These are phyloP conservation scores for Eimeria tenella DNA, from an alignment of 169 alveolate genomes.

Conservation along the genomic window DNA sequence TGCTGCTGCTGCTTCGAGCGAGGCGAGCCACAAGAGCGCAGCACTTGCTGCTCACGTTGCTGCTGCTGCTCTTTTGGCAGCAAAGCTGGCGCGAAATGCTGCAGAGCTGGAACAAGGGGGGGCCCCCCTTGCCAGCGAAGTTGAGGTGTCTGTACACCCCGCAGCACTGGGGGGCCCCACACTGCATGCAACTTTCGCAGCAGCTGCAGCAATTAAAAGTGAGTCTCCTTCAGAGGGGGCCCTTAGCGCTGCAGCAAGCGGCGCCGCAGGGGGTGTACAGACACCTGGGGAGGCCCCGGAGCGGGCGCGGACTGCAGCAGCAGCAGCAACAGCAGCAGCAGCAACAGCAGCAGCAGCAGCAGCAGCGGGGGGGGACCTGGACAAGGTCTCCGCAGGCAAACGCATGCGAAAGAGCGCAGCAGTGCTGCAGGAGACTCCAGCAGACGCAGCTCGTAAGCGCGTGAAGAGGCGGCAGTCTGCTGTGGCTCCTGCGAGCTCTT, in stretches of 20 bases:
- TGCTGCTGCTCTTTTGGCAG: constrained; percentile 56
- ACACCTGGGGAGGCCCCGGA: background rate
- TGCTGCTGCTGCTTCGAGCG: constrained; percentile 53
- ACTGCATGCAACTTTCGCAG: background rate
- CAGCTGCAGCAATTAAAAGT: background rate
- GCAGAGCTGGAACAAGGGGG: constrained; percentile 15
- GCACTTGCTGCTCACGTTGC: constrained; percentile 64
- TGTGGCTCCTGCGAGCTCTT: background rate
- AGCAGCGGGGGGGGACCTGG: background rate
- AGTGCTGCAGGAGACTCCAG: constrained; percentile 27
- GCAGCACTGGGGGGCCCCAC: background rate
- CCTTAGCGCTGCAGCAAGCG: background rate
- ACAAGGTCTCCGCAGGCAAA: constrained; percentile 41
- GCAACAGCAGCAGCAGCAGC: background rate
- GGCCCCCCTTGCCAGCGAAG: constrained; percentile 3
- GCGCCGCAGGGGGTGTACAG: background rate
- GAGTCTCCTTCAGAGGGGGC: background rate
- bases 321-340: background rate
- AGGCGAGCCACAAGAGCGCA: background rate
- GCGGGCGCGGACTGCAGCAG: background rate
- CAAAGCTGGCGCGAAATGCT: constrained; percentile 53
- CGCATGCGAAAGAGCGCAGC: constrained; percentile 68
- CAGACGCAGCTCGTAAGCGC: constrained; percentile 31
- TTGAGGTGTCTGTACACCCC: constrained; percentile 12
- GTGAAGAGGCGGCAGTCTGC: constrained; percentile 63